A percentile compares a stretch with the other conserved stretches of the same genome.
Conservation (phyloP, 352 stramenopile genomes). For the Phytophthora podocarpi region DNA sequence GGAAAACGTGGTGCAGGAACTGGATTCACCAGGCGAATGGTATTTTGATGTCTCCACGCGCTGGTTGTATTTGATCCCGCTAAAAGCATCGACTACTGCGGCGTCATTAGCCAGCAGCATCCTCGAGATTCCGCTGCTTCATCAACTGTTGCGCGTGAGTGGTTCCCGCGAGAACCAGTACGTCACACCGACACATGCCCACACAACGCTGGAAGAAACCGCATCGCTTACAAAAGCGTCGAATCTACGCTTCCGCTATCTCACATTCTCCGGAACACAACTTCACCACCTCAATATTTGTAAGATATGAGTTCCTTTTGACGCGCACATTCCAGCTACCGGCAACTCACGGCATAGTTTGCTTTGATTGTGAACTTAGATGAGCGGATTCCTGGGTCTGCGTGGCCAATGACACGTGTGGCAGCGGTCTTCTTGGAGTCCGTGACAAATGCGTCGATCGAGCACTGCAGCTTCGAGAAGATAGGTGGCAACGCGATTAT, state of each 20-base stretch:
- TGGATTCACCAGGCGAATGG: conserved; percentile 69
- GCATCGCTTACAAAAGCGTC: conserved; percentile 37
- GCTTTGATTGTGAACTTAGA: conserved; percentile 23
- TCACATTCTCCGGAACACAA: conserved; percentile 68
- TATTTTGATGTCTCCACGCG: conserved; percentile 62
- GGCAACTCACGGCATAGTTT: too few relatives aligned
- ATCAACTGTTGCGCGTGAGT: conserved; percentile 68
- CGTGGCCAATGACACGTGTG: conserved; percentile 63
- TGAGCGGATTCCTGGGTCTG: conserved; percentile 42
- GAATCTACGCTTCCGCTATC: conserved; percentile 62
- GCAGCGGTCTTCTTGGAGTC: conserved; percentile 73
- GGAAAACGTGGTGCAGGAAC: conserved; percentile 68
- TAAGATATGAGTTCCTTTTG: too few relatives aligned
- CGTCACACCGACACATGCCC: conserved; percentile 45
- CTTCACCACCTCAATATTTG: conserved; percentile 65
- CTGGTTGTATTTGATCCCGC: conserved; percentile 64
- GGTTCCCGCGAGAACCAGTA: conserved; percentile 64
- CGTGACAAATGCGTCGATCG: conserved; percentile 47
- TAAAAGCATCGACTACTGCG: conserved; percentile 28
- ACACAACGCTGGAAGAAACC: conserved; percentile 47
- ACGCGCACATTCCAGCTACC: too few relatives aligned
- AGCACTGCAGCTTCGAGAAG: conserved; percentile 72
- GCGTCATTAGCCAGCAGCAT: conserved; percentile 29
- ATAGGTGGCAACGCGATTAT: conserved; percentile 75
- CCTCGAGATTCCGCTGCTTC: conserved; percentile 63